Evolutionary conservation across 2,329 filamentous ascomycete species (phyloP), one percentile per base, ranked within the genome.

Genomic region (Ceratocystis destructans): DNA sequence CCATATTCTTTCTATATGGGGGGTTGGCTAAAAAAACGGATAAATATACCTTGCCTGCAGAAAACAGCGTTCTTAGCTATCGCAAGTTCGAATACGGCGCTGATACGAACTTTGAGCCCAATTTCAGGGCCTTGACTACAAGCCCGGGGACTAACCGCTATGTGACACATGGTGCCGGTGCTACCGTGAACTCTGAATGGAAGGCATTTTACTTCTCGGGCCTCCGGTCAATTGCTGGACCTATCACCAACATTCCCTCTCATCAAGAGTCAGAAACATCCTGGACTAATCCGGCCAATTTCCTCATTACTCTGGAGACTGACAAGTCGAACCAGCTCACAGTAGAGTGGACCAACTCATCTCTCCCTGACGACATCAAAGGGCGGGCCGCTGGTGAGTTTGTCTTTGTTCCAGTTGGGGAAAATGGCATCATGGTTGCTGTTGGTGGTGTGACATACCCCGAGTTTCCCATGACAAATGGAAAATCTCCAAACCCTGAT

Each of bases 341-440:
- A 0, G 80, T 82, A 67, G 76, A 70, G 3, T 90, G 86, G 83
- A 74, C 70, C 5, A 89, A 88, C 69, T 69, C 63, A 1, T 82
- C 83, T 0, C 72, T 89, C 2, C 80, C 82, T 0, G 50, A 70
- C 0, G 69, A 72, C 3, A 76, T 87, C 5, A 73, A 76, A 3
- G 81, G 81, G 0, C 81, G 87, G 17, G 83, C 85, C 3, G 84
- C 82, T 70, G 79, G 85, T 0, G 86, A 87, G 67, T 76, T 87
- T 1, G 84, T 87, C 0, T 90, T 87, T 86, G 80, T 96, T 0
- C 90, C 90, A 1, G 89, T 91, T 57, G 88, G 89, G 2, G 77
- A 82, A 17, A 78, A 90, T 70, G 90, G 90, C 0, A 85, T 94
- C 57, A 78, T 96, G 7, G 80, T 96, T 0, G 88, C 87, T 2